Base-by-base conservation (phyloP, 2,329 filamentous ascomycete genomes). In the Stachybotrys elegans region DNA sequence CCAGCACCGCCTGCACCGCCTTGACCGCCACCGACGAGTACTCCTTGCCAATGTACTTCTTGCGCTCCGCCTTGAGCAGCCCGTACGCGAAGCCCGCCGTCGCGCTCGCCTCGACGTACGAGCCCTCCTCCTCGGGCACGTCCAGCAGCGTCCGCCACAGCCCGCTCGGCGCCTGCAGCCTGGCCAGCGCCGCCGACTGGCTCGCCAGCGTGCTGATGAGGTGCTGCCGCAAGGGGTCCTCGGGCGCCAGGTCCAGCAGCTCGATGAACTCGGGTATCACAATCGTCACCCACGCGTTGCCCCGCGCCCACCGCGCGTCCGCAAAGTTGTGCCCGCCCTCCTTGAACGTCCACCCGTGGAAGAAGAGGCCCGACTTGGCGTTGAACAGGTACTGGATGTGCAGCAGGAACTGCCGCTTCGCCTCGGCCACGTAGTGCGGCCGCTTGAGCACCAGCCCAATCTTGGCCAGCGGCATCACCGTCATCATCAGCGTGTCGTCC, bases 401-500 rank as follows among this genome's bases (percentile, higher is more conserved):
- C 13, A 89, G 66, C 35, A 91, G 70, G 57, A 90, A 89, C 62
- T 91, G 87, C 7, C 78, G 72, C 67, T 88, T 88, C 11, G 86
- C 86, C 64, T 92, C 87, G 34, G 81, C 83, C 21, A 91, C 71
- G 58, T 92, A 92, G 51, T 85, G 76, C 0, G 84, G 83, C 2
- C 86, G 71, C 48, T 78, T 71, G 3, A 92, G 73, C 4, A 89
- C 69, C 44, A 82, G 74, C 1, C 87, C 87, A 48, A 90, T 90
- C 68, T 91, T 91, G 16, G 86, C 86, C 16, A 91, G 71, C 2
- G 87, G 87, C 64, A 91, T 68, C 6, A 89, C 86, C 1, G 85
- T 90, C 87, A 92, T 92, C 86, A 92, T 91, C 36, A 92, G 72
- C 6, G 87, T 92, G 60, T 92, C 87, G 53, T 90, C 87, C 87